Evolutionary conservation across 352 stramenopile genomes (phyloP).

Genomic region (Phytophthora fragariae): DNA sequence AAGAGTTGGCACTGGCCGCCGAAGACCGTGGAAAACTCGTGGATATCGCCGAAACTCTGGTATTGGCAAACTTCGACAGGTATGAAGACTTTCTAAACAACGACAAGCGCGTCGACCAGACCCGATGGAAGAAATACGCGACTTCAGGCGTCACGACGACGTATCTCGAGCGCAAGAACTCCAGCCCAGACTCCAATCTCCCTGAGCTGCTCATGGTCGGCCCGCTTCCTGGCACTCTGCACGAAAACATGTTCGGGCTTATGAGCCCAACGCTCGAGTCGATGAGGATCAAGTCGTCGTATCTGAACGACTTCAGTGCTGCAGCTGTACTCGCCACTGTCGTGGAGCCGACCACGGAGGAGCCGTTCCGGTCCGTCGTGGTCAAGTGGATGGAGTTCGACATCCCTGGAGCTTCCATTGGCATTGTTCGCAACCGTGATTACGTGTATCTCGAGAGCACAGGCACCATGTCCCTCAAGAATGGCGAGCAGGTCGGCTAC

Average conservation of each 20-base stretch:
- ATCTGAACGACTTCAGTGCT: conserved; percentile 34
- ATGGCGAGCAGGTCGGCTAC: conserved; percentile 31
- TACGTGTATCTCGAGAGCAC: conserved; percentile 35
- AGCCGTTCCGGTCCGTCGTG: conserved; percentile 46
- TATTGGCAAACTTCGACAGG: conserved; percentile 15
- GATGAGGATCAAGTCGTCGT: conserved; percentile 33
- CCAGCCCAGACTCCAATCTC: conserved; percentile 22
- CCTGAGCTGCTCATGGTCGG: conserved; percentile 34
- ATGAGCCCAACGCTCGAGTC: conserved; percentile 37
- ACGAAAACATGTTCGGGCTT: conserved; percentile 53
- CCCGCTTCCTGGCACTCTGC: conserved; percentile 30
- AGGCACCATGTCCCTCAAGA: conserved; percentile 10
- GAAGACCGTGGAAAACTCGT: conserved; percentile 21
- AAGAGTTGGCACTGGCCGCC: conserved; percentile 2
- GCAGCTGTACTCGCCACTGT: conserved; percentile 52
- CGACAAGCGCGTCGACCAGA: conserved; percentile 14
- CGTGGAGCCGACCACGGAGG: conserved; percentile 43
- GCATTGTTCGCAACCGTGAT: conserved; percentile 32
- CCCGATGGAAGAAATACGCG: conserved; percentile 27
- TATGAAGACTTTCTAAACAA: conserved; percentile 22
- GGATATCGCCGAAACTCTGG: conserved; percentile 13
- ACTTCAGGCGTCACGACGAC: conserved; percentile 6
- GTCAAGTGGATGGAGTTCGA: conserved; percentile 49
- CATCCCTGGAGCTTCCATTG: conserved; percentile 6
- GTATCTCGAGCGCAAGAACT: conserved; percentile 23